Percentiles rank a stretch among this genome's conserved stretches.
These are phyloP conservation scores for Arthrobotrys sphaeroides DNA, from an alignment of 2,329 filamentous ascomycete species.

Conservation along the genomic window DNA sequence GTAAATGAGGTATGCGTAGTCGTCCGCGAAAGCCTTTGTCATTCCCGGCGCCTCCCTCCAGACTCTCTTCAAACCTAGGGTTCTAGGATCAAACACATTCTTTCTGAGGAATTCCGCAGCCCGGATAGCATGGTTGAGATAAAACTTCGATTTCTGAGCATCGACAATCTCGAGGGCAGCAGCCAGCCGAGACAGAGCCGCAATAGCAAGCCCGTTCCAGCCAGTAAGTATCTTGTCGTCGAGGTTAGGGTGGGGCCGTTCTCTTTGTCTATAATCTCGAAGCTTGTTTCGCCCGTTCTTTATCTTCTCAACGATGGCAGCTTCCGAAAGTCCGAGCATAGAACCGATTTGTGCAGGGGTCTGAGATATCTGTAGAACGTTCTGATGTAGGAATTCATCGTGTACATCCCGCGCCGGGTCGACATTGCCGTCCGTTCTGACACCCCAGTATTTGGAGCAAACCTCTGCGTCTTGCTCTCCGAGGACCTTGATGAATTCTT, in stretches of 20 bases:
- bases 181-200: slow-evolving; percentile 79
- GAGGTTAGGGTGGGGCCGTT: slow-evolving; percentile 77
- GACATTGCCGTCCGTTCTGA: slow-evolving; percentile 85
- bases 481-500: slow-evolving; percentile 82
- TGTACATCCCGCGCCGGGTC: slow-evolving; percentile 82
- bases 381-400: slow-evolving; percentile 94
- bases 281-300: slow-evolving; percentile 74
- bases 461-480: slow-evolving; percentile 75
- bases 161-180: slow-evolving; percentile 72
- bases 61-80: slow-evolving; percentile 75
- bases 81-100: slow-evolving; percentile 74
- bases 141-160: slow-evolving; percentile 68
- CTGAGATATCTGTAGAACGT: slow-evolving; percentile 78
- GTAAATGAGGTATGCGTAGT: slow-evolving; percentile 88
- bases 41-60: slow-evolving; percentile 74
- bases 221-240: slow-evolving; percentile 89
- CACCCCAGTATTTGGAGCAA: slow-evolving; percentile 83
- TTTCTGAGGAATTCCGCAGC: slow-evolving; percentile 77
- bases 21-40: slow-evolving; percentile 83
- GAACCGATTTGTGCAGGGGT: slow-evolving; percentile 75
- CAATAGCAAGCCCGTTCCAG: slow-evolving; percentile 90
- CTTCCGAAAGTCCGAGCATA: slow-evolving; percentile 76
- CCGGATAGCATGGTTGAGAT: slow-evolving; percentile 72
- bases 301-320: slow-evolving; percentile 75
- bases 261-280: slow-evolving; percentile 74